Evolutionary conservation across 2,329 filamentous ascomycete genomes (phyloP).

Genomic region (Colletotrichum cordylinicola): DNA sequence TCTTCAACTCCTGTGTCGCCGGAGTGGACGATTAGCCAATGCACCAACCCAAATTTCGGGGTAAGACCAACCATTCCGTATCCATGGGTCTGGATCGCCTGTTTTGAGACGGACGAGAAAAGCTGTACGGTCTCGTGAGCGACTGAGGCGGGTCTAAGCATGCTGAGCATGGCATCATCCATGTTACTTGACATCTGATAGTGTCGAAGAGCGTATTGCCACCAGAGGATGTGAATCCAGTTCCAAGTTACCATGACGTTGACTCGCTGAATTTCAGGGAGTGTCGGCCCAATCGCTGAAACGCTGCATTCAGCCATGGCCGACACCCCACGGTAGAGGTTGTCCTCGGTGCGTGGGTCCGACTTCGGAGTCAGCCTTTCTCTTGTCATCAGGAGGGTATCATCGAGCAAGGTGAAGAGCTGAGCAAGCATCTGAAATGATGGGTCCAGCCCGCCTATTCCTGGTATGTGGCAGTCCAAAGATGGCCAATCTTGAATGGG

Average conservation of each 20-base stretch:
- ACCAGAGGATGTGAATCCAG: slow-evolving; percentile 31
- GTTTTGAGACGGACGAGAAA: not conserved
- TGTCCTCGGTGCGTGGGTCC: not conserved
- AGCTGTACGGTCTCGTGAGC: slow-evolving; percentile 21
- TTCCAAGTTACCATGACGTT: slow-evolving; percentile 32
- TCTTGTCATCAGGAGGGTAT: not conserved
- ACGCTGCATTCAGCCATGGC: not conserved
- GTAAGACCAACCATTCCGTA: not conserved
- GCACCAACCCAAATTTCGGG: not conserved
- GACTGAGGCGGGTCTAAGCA: slow-evolving; percentile 30
- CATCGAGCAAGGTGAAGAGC: not conserved
- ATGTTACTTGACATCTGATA: slow-evolving; percentile 30
- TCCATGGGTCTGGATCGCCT: not conserved
- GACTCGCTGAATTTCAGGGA: slow-evolving; percentile 29
- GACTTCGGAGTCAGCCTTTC: not conserved
- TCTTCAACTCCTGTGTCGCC: not conserved
- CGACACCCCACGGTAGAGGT: not conserved
- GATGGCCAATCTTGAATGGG: not conserved
- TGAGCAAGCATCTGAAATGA: not conserved
- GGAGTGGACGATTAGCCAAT: rapidly evolving
- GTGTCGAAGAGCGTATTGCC: slow-evolving; percentile 32
- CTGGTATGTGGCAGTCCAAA: not conserved
- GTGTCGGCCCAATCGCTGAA: slow-evolving; percentile 20
- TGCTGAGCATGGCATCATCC: slow-evolving; percentile 28
- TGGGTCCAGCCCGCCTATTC: not conserved